Conservation (phyloP, 2,329 filamentous ascomycete species). For the Coleophoma eucalyptorum region DNA sequence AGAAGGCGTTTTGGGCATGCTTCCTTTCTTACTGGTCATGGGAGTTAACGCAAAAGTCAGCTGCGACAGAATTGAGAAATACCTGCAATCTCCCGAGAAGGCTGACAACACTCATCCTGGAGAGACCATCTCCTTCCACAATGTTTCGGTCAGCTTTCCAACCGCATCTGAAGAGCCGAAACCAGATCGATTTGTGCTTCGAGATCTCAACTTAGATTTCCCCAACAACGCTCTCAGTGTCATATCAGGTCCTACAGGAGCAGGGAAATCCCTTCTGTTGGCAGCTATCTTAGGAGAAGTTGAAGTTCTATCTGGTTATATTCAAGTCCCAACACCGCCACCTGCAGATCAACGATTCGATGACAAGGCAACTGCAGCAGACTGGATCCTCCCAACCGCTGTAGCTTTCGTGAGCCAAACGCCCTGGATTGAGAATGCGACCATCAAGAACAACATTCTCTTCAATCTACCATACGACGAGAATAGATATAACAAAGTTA, state of each 20-base stretch:
- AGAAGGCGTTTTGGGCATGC: slow-evolving; percentile 62
- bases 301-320: slow-evolving; percentile 58
- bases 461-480: slow-evolving; percentile 69
- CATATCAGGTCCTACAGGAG: slow-evolving; percentile 72
- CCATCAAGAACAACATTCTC: slow-evolving; percentile 71
- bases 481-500: slow-evolving; percentile 62
- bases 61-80: slow-evolving; percentile 65
- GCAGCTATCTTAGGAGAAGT: slow-evolving; percentile 71
- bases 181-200: slow-evolving; percentile 59
- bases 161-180: slow-evolving; percentile 55
- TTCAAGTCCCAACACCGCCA: slow-evolving; percentile 50
- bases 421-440: slow-evolving; percentile 80
- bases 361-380: slow-evolving; percentile 47
- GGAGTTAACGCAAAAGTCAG: slow-evolving; percentile 69
- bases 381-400: slow-evolving; percentile 66
- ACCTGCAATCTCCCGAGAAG: slow-evolving; percentile 63
- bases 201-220: slow-evolving; percentile 61
- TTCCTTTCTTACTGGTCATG: slow-evolving; percentile 68
- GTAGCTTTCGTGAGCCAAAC: slow-evolving; percentile 74
- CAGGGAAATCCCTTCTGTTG: slow-evolving; percentile 72
- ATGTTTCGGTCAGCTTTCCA: slow-evolving; percentile 69
- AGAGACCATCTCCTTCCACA: slow-evolving; percentile 57
- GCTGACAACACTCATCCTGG: slow-evolving; percentile 48
- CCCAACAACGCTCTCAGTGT: slow-evolving; percentile 66
- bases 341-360: slow-evolving; percentile 53